Evolutionary conservation across 495 filamentous ascomycete species (phyloP).

Genomic region (Cudoniella acicularis): DNA sequence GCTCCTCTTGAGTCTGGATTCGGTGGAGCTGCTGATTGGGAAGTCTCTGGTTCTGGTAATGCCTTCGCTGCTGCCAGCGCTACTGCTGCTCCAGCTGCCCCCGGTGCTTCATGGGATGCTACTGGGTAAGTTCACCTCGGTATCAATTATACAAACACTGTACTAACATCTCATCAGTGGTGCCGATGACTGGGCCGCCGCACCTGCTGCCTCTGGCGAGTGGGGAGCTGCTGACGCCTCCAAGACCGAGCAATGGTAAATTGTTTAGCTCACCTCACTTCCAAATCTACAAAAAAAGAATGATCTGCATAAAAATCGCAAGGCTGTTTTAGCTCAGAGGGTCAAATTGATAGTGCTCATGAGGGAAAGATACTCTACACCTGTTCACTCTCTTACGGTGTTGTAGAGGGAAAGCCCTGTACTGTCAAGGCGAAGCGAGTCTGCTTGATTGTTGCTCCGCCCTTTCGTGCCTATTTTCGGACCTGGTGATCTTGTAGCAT

Average conservation of each 20-base stretch:
- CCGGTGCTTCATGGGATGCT: conserved; percentile 71
- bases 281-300: conserved; percentile 4
- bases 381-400: conserved; percentile 46
- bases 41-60: conserved; percentile 51
- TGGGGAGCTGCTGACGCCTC: conserved; percentile 36
- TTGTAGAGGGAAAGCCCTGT: conserved; percentile 93
- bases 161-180: neutral
- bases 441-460: conserved; percentile 54
- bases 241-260: conserved; percentile 25
- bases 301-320: conserved; percentile 2
- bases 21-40: conserved; percentile 63
- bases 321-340: conserved; percentile 10
- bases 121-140: conserved; percentile 40
- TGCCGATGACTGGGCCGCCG: conserved; percentile 59
- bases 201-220: conserved; percentile 30
- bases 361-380: conserved; percentile 90
- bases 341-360: conserved; percentile 72
- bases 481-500: neutral
- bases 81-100: conserved; percentile 55
- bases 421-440: conserved; percentile 41
- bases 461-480: conserved; percentile 20
- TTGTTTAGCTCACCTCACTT: neutral
- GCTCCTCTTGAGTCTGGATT: conserved; percentile 79
- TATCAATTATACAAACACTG: neutral
- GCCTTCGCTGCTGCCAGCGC: conserved; percentile 51